Conservation (phyloP, 2,329 filamentous ascomycete genomes). For the Colletotrichum trifolii region DNA sequence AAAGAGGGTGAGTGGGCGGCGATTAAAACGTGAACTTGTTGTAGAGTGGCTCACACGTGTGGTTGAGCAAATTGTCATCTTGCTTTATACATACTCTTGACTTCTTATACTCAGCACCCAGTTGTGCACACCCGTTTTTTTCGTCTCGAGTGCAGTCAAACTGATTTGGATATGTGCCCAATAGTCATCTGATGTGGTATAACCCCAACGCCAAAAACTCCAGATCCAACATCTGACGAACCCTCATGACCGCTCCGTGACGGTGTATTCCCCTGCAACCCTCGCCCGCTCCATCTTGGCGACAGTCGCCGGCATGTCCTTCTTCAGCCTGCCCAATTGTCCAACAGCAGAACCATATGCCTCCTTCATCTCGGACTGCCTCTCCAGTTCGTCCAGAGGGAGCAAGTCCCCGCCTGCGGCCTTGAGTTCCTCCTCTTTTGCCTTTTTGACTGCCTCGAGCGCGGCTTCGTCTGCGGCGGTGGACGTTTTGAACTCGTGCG, state of each 20-base stretch:
- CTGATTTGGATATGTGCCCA: background rate
- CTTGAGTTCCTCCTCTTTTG: conserved; percentile 36
- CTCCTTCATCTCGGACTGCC: conserved; percentile 58
- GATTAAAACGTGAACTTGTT: conserved; percentile 34
- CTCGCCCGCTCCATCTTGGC: conserved; percentile 74
- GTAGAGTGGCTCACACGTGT: conserved; percentile 28
- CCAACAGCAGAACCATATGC: conserved; percentile 60
- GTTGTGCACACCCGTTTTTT: too few relatives aligned
- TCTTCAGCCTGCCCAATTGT: conserved; percentile 64
- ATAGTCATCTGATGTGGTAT: conserved; percentile 12
- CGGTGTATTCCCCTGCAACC: conserved; percentile 68
- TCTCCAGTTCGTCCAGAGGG: conserved; percentile 51
- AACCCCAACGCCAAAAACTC: conserved; percentile 21
- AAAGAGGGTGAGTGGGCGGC: conserved; percentile 10
- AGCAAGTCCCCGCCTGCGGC: conserved; percentile 42
- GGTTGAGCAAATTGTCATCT: conserved; percentile 14
- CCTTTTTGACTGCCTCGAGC: conserved; percentile 32
- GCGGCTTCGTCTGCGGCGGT: conserved; percentile 60
- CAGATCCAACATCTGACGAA: background rate
- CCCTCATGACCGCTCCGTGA: conserved; percentile 48
- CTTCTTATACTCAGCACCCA: background rate
- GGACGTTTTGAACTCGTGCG: conserved; percentile 53
- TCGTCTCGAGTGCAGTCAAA: too few relatives aligned
- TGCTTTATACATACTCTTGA: conserved; percentile 30
- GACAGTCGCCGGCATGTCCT: conserved; percentile 70